Conservation (phyloP, 2,329 filamentous ascomycete genomes). For the Sporothrix brunneoviolacea region DNA sequence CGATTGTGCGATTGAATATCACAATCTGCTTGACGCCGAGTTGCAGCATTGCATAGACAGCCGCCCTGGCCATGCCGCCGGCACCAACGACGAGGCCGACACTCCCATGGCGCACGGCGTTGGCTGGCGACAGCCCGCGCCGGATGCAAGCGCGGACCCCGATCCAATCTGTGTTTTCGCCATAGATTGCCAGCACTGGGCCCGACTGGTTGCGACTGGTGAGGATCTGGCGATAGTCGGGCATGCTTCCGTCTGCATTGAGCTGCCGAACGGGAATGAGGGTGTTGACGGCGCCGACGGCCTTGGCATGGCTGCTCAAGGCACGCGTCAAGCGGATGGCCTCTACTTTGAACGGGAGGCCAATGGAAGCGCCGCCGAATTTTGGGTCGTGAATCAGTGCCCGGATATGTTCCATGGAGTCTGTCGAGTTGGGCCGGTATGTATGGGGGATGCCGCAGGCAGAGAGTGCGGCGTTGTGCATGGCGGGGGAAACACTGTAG, state of each 20-base stretch:
- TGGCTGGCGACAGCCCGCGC: constrained; percentile 60
- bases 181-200: constrained; percentile 56
- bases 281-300: constrained; percentile 67
- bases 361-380: constrained; percentile 62
- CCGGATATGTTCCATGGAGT: constrained; percentile 54
- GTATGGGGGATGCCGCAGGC: constrained; percentile 61
- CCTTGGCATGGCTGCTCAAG: constrained; percentile 60
- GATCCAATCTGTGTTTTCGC: constrained; percentile 38
- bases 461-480: constrained; percentile 64
- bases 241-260: constrained; percentile 23
- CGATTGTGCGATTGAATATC: constrained; percentile 59
- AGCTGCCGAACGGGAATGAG: constrained; percentile 56
- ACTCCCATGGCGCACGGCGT: constrained; percentile 47
- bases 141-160: constrained; percentile 49
- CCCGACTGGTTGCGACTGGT: constrained; percentile 54
- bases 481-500: constrained; percentile 64
- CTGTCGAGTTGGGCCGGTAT: constrained; percentile 55
- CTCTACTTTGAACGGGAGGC: constrained; percentile 63
- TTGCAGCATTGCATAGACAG: constrained; percentile 66
- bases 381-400: constrained; percentile 47
- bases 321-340: constrained; percentile 57
- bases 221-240: constrained; percentile 34
- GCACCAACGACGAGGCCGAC: constrained; percentile 53
- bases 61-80: constrained; percentile 66
- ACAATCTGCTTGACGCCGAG: constrained; percentile 67